Percentiles rank a stretch among this genome's conserved stretches.
phyloP scores from a whole-genome alignment of 2,329 filamentous ascomycete genomes.

The Sporothrix pseudoabietina region DNA sequence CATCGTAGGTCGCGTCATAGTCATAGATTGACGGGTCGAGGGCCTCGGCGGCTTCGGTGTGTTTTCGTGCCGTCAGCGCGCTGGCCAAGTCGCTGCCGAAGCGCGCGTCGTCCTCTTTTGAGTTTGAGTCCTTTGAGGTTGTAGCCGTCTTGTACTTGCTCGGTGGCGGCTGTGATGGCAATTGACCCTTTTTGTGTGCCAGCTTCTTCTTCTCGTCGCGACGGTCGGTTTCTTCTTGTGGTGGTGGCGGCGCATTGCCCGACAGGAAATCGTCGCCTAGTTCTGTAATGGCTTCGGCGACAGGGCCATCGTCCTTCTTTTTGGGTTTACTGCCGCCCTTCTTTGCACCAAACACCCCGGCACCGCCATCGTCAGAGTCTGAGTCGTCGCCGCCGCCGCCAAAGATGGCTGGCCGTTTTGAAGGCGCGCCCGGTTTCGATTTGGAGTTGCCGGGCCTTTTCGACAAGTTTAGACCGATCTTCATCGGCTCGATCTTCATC shows the following conservation, averaged over 20 bases:
- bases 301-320: conserved; percentile 40
- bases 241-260: conserved; percentile 36
- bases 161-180: conserved; percentile 47
- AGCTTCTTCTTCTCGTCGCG: conserved; percentile 13
- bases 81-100: conserved; percentile 70
- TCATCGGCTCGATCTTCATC: conserved; percentile 31
- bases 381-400: conserved; percentile 61
- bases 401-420: conserved; percentile 60
- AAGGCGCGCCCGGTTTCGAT: conserved; percentile 54
- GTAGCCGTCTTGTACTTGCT: conserved; percentile 47
- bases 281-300: conserved; percentile 62
- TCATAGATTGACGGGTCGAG: conserved; percentile 78
- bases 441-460: conserved; percentile 52
- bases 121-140: too few species aligned
- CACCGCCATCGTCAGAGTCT: conserved; percentile 43
- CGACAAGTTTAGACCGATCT: conserved; percentile 37
- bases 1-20: conserved; percentile 82
- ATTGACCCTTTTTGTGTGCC: conserved; percentile 10
- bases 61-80: conserved; percentile 62
- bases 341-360: conserved; percentile 26
- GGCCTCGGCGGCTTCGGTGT: conserved; percentile 65
- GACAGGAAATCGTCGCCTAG: conserved; percentile 52
- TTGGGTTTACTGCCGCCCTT: not conserved
- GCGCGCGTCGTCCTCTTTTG: conserved; percentile 40
- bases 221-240: not conserved